Conservation (phyloP, 106 monocot species). For the Apostasia shenzhenica region DNA sequence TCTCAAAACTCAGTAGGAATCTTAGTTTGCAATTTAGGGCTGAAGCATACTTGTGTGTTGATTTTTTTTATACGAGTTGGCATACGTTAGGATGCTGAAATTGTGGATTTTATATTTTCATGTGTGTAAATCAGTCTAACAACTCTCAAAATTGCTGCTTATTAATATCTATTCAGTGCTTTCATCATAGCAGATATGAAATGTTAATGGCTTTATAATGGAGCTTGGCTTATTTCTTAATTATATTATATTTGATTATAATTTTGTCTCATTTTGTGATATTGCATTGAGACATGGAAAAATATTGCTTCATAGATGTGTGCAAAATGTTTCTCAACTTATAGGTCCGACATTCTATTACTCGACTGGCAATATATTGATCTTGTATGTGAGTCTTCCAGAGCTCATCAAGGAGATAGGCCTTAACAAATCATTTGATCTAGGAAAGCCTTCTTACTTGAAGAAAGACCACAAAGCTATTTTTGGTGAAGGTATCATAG, state of each 20-base stretch:
- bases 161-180: no score
- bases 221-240: no score
- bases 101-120: no score
- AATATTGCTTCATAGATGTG: background rate
- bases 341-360: conserved; percentile 53
- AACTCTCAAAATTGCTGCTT: no score
- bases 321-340: background rate
- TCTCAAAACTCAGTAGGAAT: no score
- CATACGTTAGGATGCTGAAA: no score
- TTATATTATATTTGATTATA: background rate
- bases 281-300: background rate
- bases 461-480: conserved; percentile 52
- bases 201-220: no score
- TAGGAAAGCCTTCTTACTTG: conserved; percentile 51
- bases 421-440: conserved; percentile 40
- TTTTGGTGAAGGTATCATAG: conserved; percentile 53
- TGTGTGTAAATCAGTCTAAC: no score
- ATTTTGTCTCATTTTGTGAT: background rate
- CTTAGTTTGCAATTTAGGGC: no score
- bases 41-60: no score
- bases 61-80: no score
- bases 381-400: conserved; percentile 51
- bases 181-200: no score
- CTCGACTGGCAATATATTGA: conserved; percentile 24
- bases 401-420: conserved; percentile 58